Evolutionary conservation across 106 monocot genomes (phyloP).

Genomic region (Phalaenopsis aphrodite): DNA sequence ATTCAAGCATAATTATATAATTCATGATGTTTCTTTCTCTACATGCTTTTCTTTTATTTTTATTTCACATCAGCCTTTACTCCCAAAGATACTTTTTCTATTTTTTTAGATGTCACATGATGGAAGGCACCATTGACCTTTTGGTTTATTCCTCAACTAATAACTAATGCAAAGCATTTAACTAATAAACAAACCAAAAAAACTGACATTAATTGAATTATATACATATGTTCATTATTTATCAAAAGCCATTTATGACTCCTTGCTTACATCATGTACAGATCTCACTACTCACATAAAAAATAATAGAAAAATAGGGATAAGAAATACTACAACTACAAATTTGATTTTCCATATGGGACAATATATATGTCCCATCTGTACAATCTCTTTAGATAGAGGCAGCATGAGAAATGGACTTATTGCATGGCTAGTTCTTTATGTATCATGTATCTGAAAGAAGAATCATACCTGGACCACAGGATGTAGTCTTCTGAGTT

Average conservation of each 20-base stretch:
- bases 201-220: no score
- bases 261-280: neutral
- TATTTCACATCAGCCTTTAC: no score
- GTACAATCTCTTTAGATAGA: neutral
- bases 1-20: no score
- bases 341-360: neutral
- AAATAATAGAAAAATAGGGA: neutral
- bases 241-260: neutral
- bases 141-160: no score
- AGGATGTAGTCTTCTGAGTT: conserved; percentile 24
- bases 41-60: no score
- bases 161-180: no score
- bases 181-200: no score
- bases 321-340: neutral
- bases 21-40: no score
- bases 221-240: neutral
- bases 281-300: neutral
- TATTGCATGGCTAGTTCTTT: conserved; percentile 49
- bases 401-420: neutral
- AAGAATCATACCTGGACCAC: conserved; percentile 63
- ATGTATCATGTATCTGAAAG: conserved; percentile 75
- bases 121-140: no score
- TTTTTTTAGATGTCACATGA: no score
- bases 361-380: neutral
- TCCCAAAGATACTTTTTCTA: no score